phyloP scores from a whole-genome alignment of 2,329 filamentous ascomycete species.

The Diaporthe destruens region DNA sequence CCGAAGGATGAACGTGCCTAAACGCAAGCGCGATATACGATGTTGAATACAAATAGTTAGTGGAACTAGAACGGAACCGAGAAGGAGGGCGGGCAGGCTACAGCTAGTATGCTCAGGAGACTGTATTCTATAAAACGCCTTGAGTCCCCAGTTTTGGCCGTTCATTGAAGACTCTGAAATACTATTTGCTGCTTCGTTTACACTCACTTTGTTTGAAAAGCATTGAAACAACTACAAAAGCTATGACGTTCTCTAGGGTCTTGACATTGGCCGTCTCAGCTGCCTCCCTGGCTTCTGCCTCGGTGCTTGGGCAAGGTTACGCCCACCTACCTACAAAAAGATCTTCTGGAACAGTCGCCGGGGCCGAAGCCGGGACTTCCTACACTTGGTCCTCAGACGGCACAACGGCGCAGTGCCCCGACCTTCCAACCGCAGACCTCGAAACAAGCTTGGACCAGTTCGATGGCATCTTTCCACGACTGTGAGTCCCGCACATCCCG shows the following conservation, averaged over 20 bases:
- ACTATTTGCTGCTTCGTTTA: too few relatives aligned
- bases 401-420: constrained; percentile 24
- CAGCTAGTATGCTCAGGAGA: not conserved
- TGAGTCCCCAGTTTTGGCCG: not conserved
- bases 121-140: not conserved
- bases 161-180: not conserved
- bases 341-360: constrained; percentile 17
- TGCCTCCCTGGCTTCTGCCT: constrained; percentile 1
- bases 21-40: not conserved
- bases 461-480: constrained; percentile 17
- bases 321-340: constrained; percentile 15
- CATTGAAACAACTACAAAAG: not conserved
- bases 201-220: not conserved
- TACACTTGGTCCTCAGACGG: constrained; percentile 10
- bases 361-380: constrained; percentile 26
- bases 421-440: constrained; percentile 16
- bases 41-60: not conserved
- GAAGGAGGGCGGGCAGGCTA: not conserved
- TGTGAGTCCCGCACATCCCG: not conserved
- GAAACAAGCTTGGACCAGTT: constrained; percentile 27
- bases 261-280: constrained; percentile 11
- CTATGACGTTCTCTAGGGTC: constrained; percentile 3
- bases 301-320: constrained; percentile 4
- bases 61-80: not conserved
- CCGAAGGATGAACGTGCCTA: constrained; percentile 7